Base-by-base conservation (phyloP, 2,329 filamentous ascomycete genomes). In the Proliferodiscus dingleyae region DNA sequence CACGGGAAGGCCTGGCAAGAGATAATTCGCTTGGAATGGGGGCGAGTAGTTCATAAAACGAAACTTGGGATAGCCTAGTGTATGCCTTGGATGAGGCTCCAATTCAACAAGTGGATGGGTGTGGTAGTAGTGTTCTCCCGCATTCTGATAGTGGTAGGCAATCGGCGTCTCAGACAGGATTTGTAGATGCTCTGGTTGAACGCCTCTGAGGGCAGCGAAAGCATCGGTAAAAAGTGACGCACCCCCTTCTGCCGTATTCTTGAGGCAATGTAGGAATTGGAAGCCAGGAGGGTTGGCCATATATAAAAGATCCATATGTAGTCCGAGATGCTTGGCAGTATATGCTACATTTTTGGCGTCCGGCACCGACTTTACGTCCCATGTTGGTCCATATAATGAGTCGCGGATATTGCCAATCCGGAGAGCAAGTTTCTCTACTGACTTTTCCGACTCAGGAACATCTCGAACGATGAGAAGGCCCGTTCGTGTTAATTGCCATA, bases 241-340 rank as follows among this genome's bases (percentile, higher is more conserved):
- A 37, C 91, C 93, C 15, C 91, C 91, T 0, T 75, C 69, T 55
- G 82, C 84, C 1, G 81, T 84, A 59, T 94, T 95, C 51, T 85
- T 78, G 33, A 97, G 73, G 61, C 89, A 96, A 68, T 97, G 93
- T 3, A 97, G 78, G 19, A 97, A 71, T 66, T 98, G 91, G 41
- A 93, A 79, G 24, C 83, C 81, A 0, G 91, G 91, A 2, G 87
- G 81, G 41, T 87, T 78, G 11, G 77, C 70, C 67, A 93, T 84
- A 68, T 97, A 97, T 45, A 96, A 74, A 32, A 97, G 75, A 63
- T 97, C 93, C 79, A 95, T 93, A 68, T 98, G 93, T 38, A 96
- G 81, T 13, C 87, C 87, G 1, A 97, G 80, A 60, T 83, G 83
- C 39, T 83, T 76, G 60, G 78, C 83, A 1, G 91, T 96, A 68